phyloP scores from a whole-genome alignment of 2,329 filamentous ascomycete genomes.

The Ascochyta pisi region DNA sequence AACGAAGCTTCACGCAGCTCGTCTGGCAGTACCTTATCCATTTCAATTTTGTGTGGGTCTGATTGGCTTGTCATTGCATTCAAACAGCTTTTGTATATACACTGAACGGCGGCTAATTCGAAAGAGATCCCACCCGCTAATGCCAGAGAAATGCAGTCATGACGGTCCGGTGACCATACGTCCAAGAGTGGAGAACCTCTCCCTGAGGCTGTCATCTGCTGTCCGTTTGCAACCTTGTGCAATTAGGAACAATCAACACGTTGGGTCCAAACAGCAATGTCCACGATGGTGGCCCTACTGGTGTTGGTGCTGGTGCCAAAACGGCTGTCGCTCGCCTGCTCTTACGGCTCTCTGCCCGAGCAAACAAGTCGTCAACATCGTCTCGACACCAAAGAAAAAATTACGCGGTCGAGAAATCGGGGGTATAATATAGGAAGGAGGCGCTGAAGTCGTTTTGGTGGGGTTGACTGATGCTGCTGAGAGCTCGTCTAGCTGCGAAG shows the following conservation, averaged over 20 bases:
- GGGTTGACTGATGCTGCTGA: conserved; percentile 3
- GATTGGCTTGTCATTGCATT: conserved; percentile 5
- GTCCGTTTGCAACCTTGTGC: conserved; percentile 17
- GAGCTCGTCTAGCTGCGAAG: not conserved
- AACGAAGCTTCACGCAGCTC: no score
- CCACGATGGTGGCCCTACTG: not conserved
- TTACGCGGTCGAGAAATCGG: conserved; percentile 27
- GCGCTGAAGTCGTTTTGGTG: conserved; percentile 2
- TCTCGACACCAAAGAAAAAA: conserved; percentile 31
- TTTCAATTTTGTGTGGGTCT: not conserved
- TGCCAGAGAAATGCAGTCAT: conserved; percentile 17
- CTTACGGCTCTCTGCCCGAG: conserved; percentile 5
- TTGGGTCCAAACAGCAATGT: not conserved
- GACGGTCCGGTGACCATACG: not conserved
- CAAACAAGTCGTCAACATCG: conserved; percentile 32
- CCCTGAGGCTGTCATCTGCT: conserved; percentile 2
- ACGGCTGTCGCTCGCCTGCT: conserved; percentile 11
- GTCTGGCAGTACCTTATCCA: not conserved
- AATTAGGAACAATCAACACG: not conserved
- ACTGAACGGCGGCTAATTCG: not conserved
- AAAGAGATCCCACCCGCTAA: conserved; percentile 16
- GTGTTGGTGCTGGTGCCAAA: not conserved
- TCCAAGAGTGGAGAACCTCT: conserved; percentile 7
- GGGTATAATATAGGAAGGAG: conserved; percentile 39
- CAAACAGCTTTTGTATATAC: conserved; percentile 10